Base-by-base conservation (phyloP, 306 rosid genomes). In the Sindora glabra region DNA sequence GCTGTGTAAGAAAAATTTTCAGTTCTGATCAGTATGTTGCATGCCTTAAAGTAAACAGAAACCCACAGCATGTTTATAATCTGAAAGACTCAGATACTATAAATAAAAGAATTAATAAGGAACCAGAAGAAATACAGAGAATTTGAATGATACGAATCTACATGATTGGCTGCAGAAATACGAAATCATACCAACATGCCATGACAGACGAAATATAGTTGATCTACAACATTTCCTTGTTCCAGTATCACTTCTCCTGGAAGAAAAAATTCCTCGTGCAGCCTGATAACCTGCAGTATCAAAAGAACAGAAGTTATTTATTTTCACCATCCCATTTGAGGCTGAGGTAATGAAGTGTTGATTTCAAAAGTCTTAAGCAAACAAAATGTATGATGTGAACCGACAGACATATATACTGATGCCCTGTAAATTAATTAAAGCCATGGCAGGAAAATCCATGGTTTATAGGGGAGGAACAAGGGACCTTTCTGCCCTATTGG, bases 161-260 rank as follows among this genome's bases (percentile, higher is more conserved):
- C 16, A 70, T 36, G 18, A 23, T 39, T 46, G 59, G 42, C 36
- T 50, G 18, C 22, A 18, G 54, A 41, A 42, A 33, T 50, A 22
- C 22, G 22, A 41, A 50, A 59, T 36, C 80, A 56, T 92, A 92
- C 99, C 99, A 92, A 74, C 60, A 29, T 48, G 54, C 99, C 99
- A 48, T 89, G 84, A 62, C 96, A 92, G 68, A 92, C 90, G 66
- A 92, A 89, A 70, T 92, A 92, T 40, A 92, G 84, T 80, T 92
- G 99, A 79, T 92, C 99, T 17, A 92, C 90, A 11, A 67, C 99
- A 48, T 80, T 82, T 73, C 96, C 99, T 62, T 85, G 95, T 59
- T 92, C 94, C 94, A 92, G 66, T 60, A 92, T 67, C 70, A 89
- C 86, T 77, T 92, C 99, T 60, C 99, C 99, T 4, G 99, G 99